Evolutionary conservation across 306 rosid species (phyloP).

Genomic region (Pyrus bretschneideri): DNA sequence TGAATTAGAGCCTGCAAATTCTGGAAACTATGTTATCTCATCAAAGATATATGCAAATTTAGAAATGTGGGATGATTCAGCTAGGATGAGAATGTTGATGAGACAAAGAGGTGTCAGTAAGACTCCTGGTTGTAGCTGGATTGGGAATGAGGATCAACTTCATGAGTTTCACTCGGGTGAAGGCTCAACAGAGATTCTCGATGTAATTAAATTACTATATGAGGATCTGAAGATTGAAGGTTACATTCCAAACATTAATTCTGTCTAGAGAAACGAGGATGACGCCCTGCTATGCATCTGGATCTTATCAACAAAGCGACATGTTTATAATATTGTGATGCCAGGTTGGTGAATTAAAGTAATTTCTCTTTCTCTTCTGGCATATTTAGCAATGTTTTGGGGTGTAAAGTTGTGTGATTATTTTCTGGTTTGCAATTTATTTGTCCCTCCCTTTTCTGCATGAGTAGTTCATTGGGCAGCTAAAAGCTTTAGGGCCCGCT

Average conservation of each 20-base stretch:
- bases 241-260: slow-evolving; percentile 45
- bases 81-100: slow-evolving; percentile 86
- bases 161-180: slow-evolving; percentile 85
- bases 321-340: neutral
- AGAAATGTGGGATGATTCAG: slow-evolving; percentile 81
- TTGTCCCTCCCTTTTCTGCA: neutral
- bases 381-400: neutral
- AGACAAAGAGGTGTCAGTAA: slow-evolving; percentile 68
- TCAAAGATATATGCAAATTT: slow-evolving; percentile 65
- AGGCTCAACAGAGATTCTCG: slow-evolving; percentile 33
- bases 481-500: too few species aligned
- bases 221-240: slow-evolving; percentile 74
- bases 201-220: slow-evolving; percentile 39
- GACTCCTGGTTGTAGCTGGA: slow-evolving; percentile 98
- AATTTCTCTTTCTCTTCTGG: neutral
- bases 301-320: neutral
- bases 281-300: neutral
- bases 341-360: slow-evolving; percentile 10
- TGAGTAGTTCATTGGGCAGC: neutral
- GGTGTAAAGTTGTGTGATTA: neutral
- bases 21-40: slow-evolving; percentile 78
- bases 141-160: slow-evolving; percentile 54
- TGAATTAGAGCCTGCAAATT: slow-evolving; percentile 81
- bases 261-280: slow-evolving; percentile 2
- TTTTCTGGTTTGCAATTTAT: neutral